Conservation (phyloP, 805 yeast genomes). For the Metschnikowia matae region DNA sequence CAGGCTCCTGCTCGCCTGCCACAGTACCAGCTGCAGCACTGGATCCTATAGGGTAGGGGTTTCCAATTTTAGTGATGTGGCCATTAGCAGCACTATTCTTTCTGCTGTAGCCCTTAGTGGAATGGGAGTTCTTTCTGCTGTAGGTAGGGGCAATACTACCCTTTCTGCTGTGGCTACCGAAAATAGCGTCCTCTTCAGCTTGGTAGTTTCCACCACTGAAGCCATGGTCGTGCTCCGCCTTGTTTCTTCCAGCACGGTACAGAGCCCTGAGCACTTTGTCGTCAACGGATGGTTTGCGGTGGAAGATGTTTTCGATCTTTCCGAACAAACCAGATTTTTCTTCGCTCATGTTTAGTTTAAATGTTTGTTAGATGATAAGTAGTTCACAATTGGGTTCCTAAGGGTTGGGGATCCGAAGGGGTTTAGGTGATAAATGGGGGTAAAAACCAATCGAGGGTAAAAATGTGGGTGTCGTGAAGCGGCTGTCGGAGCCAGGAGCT, state of each 20-base stretch:
- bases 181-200: neutral
- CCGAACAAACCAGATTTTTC: conserved; percentile 11
- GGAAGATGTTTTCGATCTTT: conserved; percentile 9
- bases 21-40: conserved; percentile 11
- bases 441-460: neutral
- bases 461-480: neutral
- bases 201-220: neutral
- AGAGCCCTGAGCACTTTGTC: conserved; percentile 11
- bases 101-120: neutral
- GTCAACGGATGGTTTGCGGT: conserved; percentile 2
- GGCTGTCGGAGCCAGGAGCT: neutral
- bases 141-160: neutral
- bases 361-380: neutral
- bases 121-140: neutral
- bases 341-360: conserved; percentile 8
- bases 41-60: conserved; percentile 6
- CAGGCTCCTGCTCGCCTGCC: conserved; percentile 6
- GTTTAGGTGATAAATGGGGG: neutral
- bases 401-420: neutral
- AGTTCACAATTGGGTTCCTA: neutral
- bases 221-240: conserved; percentile 9
- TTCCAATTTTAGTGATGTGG: neutral
- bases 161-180: conserved; percentile 2
- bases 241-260: conserved; percentile 15
- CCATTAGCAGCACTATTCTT: neutral